Base-by-base conservation (phyloP, 1,139 yeast genomes). In the Geotrichum restrictum region DNA sequence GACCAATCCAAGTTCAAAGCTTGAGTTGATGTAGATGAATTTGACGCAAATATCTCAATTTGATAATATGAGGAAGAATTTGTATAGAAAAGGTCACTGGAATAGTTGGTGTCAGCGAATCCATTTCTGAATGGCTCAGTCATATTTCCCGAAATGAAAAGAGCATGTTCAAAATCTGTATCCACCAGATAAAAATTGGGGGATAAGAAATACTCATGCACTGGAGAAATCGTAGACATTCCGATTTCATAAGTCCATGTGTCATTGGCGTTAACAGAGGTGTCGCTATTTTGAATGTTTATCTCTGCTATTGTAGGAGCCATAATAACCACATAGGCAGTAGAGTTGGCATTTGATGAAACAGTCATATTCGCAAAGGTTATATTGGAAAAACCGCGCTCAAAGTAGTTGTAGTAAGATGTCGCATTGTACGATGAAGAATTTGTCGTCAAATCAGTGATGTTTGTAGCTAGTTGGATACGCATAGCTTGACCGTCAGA, bases 141-240 rank as follows among this genome's bases (percentile, higher is more conserved):
- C 58, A 82, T 75, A 58, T 78, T 78, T n/a, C 81, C 83, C 0
- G 91, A 83, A 27, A 80, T 79, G 34, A 89, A 72, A 55, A 88
- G 71, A 0, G 88, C 94, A 48, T 88, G 79, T 19, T 76, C 74
- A 61, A 79, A 80, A 68, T 89, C 97, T 0, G 89, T 72, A 64
- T 88, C 96, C 2, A 88, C 79, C 14, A 86, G 71, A 37, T 73
- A 69, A 0, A 87, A 78, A 74, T 82, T 77, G 31, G 82, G 70
- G 18, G 79, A 70, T 46, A 75, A 74, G 64, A 83, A 89, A 83
- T 88, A 86, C 59, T 83, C 85, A 65, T 81, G 86, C 0, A 81
- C 79, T 56, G 85, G 74, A 58, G 80, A 82, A 49, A 74, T 73
- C 58, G 82, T 85, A 1, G 93, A 85, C 2, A 82, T 78, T 1